These are phyloP conservation scores for Paecilomyces fulvus DNA, from an alignment of 2,329 filamentous ascomycete genomes.

Conservation along the genomic window DNA sequence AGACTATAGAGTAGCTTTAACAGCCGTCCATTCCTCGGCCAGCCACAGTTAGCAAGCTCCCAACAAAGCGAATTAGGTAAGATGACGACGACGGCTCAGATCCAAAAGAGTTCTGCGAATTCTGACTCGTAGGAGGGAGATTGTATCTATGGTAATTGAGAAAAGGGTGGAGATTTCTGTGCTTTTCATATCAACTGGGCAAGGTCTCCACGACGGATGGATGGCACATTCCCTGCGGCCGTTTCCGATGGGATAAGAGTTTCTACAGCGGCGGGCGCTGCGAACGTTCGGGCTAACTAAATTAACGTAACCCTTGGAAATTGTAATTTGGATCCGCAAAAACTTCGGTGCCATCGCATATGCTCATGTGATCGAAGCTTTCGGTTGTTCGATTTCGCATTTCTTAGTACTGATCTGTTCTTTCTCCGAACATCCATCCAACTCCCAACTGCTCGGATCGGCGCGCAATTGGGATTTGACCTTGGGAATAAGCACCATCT, in stretches of 20 bases:
- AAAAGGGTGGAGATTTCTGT: too few relatives aligned
- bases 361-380: conserved; percentile 1
- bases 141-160: neutral
- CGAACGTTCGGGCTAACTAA: neutral
- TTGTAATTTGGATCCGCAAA: neutral
- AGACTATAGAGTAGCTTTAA: neutral
- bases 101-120: neutral
- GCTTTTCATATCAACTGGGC: too few relatives aligned
- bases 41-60: neutral
- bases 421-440: neutral
- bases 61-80: neutral
- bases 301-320: neutral
- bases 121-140: neutral
- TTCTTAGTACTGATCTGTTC: neutral
- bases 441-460: neutral
- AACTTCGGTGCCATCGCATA: neutral
- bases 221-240: neutral
- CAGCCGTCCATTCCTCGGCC: neutral
- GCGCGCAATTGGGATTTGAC: neutral
- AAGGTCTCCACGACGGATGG: too few relatives aligned
- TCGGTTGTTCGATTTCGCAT: neutral
- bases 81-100: neutral
- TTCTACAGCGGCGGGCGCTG: neutral
- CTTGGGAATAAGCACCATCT: too few relatives aligned
- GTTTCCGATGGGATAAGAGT: neutral